Percentiles rank a stretch among this genome's conserved stretches.
Evolutionary conservation across 768 basidiomycete genomes (phyloP).

Genomic region (Hygrophoropsis aurantiaca): DNA sequence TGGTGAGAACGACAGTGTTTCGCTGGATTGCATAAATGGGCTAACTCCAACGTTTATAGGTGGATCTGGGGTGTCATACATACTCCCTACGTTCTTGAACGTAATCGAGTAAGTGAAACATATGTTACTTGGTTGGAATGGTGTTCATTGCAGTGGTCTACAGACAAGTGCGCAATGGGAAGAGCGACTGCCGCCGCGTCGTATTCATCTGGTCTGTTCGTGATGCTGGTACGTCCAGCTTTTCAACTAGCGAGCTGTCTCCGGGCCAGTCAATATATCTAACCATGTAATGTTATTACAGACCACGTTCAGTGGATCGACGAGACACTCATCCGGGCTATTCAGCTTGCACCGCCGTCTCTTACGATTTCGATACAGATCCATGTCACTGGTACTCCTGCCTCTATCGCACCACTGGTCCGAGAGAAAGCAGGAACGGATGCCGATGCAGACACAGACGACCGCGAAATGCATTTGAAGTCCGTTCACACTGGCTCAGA

Average conservation of each 20-base stretch:
- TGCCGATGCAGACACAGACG: background rate
- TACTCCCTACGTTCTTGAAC: conserved; percentile 43
- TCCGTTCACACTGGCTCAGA: background rate
- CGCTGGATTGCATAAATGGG: no score
- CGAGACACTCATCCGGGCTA: conserved; percentile 12
- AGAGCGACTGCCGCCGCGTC: conserved; percentile 28
- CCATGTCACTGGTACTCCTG: conserved; percentile 9
- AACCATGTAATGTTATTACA: no score
- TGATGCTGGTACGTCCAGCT: conserved; percentile 29
- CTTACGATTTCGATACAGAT: conserved; percentile 16
- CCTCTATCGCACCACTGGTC: background rate
- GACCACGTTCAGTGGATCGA: conserved; percentile 13
- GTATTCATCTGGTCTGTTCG: conserved; percentile 46
- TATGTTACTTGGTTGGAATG: background rate
- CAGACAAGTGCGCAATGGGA: conserved; percentile 14
- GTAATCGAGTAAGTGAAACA: conserved; percentile 35
- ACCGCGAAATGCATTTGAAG: no score
- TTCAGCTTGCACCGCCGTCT: conserved; percentile 11
- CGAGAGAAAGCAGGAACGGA: conserved; percentile 6
- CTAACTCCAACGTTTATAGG: conserved; percentile 25
- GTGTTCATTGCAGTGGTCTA: background rate
- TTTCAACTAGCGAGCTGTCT: background rate
- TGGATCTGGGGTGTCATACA: conserved; percentile 51
- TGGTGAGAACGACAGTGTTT: conserved; percentile 28
- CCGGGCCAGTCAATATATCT: background rate